Evolutionary conservation across 331 rosid genomes (phyloP), one percentile per base, ranked within the genome.

Genomic region (Erythrophleum ivorense): DNA sequence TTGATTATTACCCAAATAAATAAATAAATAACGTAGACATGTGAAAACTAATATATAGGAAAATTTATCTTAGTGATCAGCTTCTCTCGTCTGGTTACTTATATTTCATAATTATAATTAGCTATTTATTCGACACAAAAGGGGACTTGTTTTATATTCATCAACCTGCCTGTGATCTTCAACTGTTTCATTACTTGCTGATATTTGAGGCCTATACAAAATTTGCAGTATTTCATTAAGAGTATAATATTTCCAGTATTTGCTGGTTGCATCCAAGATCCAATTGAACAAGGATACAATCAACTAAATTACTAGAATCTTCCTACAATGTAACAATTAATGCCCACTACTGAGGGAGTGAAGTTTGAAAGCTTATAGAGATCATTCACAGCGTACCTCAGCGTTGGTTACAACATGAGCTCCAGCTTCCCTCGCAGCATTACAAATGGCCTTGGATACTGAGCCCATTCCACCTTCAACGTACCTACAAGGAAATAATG

Each of bases 381-480:
- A 81, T 79, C 64, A 79, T 66, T 76, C 71, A 77, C 46, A 69
- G 71, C 71, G 63, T 78, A 92, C 97, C 93, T 88, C 97, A 34
- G 87, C 87, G 77, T 78, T 82, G 7, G 95, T 90, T 58, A 82
- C 85, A 77, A 90, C 65, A 82, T 84, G 87, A 45, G 88, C 97
- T 85, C 97, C 95, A 73, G 93, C 93, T 88, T 78, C 91, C 80
- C 36, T 80, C 34, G 95, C 93, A 86, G 93, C 95, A 74, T 87
- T 84, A 73, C 88, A 67, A 77, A 92, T 90, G 86, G 97, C 92
- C 81, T 76, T 70, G 31, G 95, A 92, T 85, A 92, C 81, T 31
- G 95, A 90, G 77, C 95, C 97, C 95, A 90, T 92, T 84, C 97
- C 97, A 64, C 97, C 97, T 85, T 90, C 95, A 75, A 90, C 97